Percentiles rank a stretch among this genome's conserved stretches.
Conservation (phyloP, 2,329 filamentous ascomycete genomes). For the Diaporthe sp. region DNA sequence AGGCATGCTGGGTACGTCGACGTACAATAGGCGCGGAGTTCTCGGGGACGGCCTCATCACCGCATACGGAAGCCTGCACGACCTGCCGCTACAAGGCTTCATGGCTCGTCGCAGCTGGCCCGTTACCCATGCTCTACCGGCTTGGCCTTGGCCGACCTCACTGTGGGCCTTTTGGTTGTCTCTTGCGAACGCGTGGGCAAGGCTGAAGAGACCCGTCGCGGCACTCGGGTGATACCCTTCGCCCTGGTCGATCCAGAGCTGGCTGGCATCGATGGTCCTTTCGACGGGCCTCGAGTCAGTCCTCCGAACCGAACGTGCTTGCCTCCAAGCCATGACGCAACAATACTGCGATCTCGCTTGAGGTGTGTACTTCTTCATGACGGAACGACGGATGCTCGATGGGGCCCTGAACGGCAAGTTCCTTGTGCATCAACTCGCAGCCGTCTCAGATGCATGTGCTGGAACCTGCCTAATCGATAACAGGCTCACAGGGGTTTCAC, state of each 20-base stretch:
- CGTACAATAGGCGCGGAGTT: background rate
- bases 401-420: background rate
- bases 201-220: background rate
- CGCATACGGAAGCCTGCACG: background rate
- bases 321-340: slow-evolving; percentile 18
- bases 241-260: background rate
- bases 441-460: background rate
- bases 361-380: background rate
- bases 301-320: slow-evolving; percentile 9
- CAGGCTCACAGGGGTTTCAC: background rate
- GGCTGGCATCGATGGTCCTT: background rate
- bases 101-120: background rate
- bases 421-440: background rate
- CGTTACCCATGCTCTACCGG: background rate
- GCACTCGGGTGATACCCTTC: background rate
- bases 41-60: background rate
- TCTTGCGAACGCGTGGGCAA: background rate
- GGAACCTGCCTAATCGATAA: background rate
- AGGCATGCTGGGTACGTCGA: too few species aligned
- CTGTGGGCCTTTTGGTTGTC: background rate
- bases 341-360: background rate
- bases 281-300: slow-evolving; percentile 16
- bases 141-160: slow-evolving; percentile 8
- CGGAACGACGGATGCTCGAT: background rate
- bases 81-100: background rate